Conservation (phyloP, 2,329 filamentous ascomycete genomes). For the Canariomyces notabilis region DNA sequence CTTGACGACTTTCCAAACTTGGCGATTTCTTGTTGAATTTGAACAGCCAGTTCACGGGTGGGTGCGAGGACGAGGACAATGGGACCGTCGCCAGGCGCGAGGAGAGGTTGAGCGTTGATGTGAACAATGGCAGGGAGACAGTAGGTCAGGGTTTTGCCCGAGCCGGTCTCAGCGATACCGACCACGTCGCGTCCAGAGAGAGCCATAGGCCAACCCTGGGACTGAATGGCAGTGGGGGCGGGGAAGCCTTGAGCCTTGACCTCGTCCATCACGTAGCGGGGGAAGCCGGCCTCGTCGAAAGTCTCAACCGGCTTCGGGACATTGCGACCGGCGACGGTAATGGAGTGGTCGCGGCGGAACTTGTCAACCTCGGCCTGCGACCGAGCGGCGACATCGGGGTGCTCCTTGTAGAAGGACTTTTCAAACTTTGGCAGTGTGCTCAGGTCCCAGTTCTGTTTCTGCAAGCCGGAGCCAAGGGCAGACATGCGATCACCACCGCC, state of each 20-base stretch:
- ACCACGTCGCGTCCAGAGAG: slow-evolving; percentile 96
- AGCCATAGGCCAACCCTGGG: slow-evolving; percentile 98
- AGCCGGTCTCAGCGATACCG: slow-evolving; percentile 98
- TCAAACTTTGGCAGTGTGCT: slow-evolving; percentile 87
- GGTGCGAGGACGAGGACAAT: slow-evolving; percentile 95
- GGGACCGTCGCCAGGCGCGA: slow-evolving; percentile 90
- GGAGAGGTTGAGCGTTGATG: slow-evolving; percentile 97
- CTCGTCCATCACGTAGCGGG: slow-evolving; percentile 94
- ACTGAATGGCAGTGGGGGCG: slow-evolving; percentile 91
- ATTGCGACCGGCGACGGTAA: slow-evolving; percentile 72
- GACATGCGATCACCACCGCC: slow-evolving; percentile 91
- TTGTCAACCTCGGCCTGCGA: slow-evolving; percentile 75
- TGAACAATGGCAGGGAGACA: slow-evolving; percentile 97
- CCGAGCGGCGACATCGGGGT: slow-evolving; percentile 69
- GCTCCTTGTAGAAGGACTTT: slow-evolving; percentile 99
- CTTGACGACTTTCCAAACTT: slow-evolving; percentile 98
- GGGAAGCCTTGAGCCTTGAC: slow-evolving; percentile 97
- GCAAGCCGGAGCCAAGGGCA: slow-evolving; percentile 79
- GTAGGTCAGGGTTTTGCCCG: slow-evolving; percentile 98
- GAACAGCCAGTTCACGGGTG: slow-evolving; percentile 94
- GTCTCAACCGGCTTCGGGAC: slow-evolving; percentile 93
- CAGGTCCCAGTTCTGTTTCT: slow-evolving; percentile 85
- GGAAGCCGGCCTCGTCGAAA: slow-evolving; percentile 97
- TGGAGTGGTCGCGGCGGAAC: slow-evolving; percentile 81
- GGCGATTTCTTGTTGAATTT: slow-evolving; percentile 97